A percentile compares a stretch with the other conserved stretches of the same genome.
Conservation (phyloP, 306 rosid genomes). For the Trifolium fragiferum region DNA sequence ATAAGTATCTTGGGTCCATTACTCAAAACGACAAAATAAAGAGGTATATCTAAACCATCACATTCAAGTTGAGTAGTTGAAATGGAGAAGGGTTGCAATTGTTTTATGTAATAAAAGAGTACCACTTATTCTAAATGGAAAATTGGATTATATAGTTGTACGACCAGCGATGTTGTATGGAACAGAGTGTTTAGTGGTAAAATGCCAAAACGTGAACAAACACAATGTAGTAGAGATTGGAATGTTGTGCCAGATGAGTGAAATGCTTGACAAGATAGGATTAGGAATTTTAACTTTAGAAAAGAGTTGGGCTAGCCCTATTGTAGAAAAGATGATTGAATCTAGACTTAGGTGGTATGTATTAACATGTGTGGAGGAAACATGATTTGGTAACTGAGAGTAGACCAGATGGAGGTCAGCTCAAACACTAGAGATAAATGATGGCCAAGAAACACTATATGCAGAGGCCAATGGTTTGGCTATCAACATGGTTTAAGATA, state of each 20-base stretch:
- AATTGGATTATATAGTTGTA: neutral
- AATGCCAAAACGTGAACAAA: neutral
- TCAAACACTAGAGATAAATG: neutral
- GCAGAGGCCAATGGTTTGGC: neutral
- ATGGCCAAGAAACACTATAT: neutral
- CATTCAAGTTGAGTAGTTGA: neutral
- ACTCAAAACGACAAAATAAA: neutral
- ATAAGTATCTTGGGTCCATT: too few species aligned
- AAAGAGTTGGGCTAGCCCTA: neutral
- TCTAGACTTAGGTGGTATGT: neutral
- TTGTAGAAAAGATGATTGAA: neutral
- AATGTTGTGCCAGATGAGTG: neutral
- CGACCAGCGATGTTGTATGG: neutral
- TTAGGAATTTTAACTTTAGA: neutral
- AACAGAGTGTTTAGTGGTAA: neutral
- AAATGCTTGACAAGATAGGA: neutral
- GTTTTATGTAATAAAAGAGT: neutral
- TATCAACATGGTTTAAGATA: neutral
- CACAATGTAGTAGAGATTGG: neutral
- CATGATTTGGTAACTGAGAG: neutral
- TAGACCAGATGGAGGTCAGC: neutral
- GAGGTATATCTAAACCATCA: neutral
- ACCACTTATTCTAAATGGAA: neutral
- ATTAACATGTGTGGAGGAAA: too few species aligned
- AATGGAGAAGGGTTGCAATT: neutral